Conservation (phyloP, 371 early-diverging fungal genomes). For the Actinomortierella ambigua region DNA sequence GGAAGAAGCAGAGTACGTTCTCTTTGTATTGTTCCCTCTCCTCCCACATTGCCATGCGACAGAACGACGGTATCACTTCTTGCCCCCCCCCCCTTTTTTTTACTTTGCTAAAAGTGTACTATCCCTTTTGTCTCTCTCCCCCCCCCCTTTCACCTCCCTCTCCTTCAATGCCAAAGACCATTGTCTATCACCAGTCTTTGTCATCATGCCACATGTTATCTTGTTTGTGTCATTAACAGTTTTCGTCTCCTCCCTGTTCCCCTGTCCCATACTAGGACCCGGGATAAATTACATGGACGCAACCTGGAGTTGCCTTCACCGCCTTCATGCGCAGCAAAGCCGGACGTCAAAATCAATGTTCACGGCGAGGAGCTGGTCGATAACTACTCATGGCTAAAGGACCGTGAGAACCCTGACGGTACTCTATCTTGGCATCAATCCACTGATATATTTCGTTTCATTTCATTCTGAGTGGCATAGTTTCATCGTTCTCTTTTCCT, state of each 20-base stretch:
- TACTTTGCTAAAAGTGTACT: neutral
- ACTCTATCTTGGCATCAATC: neutral
- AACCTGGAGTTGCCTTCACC: constrained; percentile 33
- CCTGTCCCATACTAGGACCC: constrained; percentile 32
- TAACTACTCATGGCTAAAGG: constrained; percentile 58
- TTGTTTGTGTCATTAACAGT: too few relatives aligned
- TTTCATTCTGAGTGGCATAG: too few relatives aligned
- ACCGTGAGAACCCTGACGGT: constrained; percentile 53
- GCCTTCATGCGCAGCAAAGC: constrained; percentile 25
- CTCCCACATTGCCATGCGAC: too few relatives aligned
- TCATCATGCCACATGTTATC: too few relatives aligned
- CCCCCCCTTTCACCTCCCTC: neutral
- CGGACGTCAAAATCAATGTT: constrained; percentile 30
- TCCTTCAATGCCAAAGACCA: too few relatives aligned
- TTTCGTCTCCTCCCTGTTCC: too few relatives aligned
- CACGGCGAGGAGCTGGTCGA: constrained; percentile 58
- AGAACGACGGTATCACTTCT: too few relatives aligned
- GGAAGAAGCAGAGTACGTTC: constrained; percentile 41
- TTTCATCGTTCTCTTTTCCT: neutral
- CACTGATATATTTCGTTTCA: neutral
- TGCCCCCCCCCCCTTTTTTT: neutral
- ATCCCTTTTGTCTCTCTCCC: neutral
- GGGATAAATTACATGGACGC: constrained; percentile 36
- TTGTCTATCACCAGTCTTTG: too few relatives aligned
- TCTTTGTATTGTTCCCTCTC: constrained; percentile 3